A percentile compares a stretch with the other conserved stretches of the same genome.
Conservation (phyloP, 1,284 basidiomycete genomes). For the Irpex rosettiformis region DNA sequence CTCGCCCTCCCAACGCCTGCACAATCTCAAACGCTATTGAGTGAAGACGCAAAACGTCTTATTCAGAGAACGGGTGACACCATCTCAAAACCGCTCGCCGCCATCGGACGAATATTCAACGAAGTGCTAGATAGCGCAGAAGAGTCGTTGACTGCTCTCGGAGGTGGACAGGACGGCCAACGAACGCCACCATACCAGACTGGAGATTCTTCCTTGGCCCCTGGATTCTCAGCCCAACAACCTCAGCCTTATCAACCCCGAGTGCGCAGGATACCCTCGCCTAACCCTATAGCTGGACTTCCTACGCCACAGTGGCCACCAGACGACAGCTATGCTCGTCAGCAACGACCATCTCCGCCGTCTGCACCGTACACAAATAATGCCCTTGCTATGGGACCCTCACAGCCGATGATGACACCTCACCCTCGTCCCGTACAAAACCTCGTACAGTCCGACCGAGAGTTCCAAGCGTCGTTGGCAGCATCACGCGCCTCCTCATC, state of each 20-base stretch:
- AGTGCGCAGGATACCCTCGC: constrained; percentile 45
- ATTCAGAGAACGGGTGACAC: constrained; percentile 87
- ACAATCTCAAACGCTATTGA: constrained; percentile 41
- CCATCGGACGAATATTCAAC: constrained; percentile 83
- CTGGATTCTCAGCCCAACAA: not conserved
- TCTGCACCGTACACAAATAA: constrained; percentile 37
- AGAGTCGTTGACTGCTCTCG: constrained; percentile 42
- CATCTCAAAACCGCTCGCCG: constrained; percentile 83
- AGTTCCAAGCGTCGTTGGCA: not conserved
- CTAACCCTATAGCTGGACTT: constrained; percentile 14
- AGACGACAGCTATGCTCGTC: constrained; percentile 51
- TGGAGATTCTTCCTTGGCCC: not conserved
- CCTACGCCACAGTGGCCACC: constrained; percentile 28
- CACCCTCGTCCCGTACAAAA: not conserved
- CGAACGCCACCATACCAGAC: not conserved
- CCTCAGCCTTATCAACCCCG: constrained; percentile 73
- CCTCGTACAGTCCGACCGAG: not conserved
- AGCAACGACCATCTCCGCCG: constrained; percentile 4
- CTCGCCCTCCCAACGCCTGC: constrained; percentile 62
- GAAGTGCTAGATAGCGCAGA: constrained; percentile 63
- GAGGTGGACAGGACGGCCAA: constrained; percentile 36
- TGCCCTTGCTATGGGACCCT: constrained; percentile 36
- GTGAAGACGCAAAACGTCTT: constrained; percentile 77
- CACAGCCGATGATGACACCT: constrained; percentile 22
- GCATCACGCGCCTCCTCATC: not conserved